These are phyloP conservation scores for Microsporum audouinii DNA, from an alignment of 2,329 filamentous ascomycete genomes.

Conservation along the genomic window DNA sequence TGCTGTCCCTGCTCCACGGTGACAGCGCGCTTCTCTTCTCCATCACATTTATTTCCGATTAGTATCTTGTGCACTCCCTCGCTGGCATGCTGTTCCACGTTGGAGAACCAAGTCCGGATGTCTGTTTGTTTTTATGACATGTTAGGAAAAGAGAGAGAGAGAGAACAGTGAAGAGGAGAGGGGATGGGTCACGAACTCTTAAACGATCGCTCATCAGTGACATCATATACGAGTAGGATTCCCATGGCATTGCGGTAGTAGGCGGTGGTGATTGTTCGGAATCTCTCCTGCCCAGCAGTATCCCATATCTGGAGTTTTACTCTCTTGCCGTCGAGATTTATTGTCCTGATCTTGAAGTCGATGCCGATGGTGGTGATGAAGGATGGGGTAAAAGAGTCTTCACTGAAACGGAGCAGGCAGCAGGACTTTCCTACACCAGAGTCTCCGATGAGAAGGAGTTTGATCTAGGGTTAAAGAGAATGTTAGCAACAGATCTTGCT, in stretches of 20 bases:
- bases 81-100: constrained; percentile 94
- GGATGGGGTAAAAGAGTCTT: constrained; percentile 92
- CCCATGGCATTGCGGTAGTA: constrained; percentile 99
- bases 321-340: constrained; percentile 95
- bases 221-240: constrained; percentile 93
- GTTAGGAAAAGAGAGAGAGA: background rate
- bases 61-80: constrained; percentile 99
- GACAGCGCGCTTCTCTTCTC: constrained; percentile 96
- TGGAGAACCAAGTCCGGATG: constrained; percentile 98
- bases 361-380: constrained; percentile 99
- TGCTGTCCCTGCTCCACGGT: constrained; percentile 87
- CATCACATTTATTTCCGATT: constrained; percentile 99
- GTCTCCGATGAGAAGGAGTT: constrained; percentile 91
- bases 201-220: constrained; percentile 91
- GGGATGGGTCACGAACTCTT: constrained; percentile 57
- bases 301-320: constrained; percentile 99
- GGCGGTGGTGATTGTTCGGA: constrained; percentile 95
- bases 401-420: constrained; percentile 90
- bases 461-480: constrained; percentile 53
- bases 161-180: constrained; percentile 13
- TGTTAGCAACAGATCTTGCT: background rate
- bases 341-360: constrained; percentile 99
- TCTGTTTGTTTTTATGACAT: constrained; percentile 43
- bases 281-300: constrained; percentile 93
- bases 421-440: constrained; percentile 95